Evolutionary conservation across 441 rosid genomes (phyloP).

Genomic region (Populus trichocarpa): DNA sequence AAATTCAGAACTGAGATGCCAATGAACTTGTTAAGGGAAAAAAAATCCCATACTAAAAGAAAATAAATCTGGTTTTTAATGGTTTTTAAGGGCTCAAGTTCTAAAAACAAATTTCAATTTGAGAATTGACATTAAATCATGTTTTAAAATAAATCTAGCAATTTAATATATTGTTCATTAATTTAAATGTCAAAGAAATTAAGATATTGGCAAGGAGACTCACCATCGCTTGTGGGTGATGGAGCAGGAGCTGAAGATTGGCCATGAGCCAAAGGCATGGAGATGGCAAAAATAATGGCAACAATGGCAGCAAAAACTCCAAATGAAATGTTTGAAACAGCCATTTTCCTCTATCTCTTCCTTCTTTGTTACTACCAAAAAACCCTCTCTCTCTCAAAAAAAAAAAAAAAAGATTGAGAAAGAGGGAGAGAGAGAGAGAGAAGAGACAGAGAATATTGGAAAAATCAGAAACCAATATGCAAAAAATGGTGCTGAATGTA

Average conservation of each 20-base stretch:
- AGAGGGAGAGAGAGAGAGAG: not conserved
- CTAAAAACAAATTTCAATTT: too few relatives aligned
- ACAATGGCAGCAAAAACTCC: slow-evolving; percentile 31
- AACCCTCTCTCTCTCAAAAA: too few relatives aligned
- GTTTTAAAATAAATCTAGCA: too few relatives aligned
- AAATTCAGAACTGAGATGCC: too few relatives aligned
- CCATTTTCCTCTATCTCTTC: slow-evolving; percentile 27
- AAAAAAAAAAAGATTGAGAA: too few relatives aligned
- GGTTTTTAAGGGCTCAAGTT: too few relatives aligned
- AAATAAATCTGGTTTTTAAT: too few relatives aligned
- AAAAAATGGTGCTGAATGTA: too few relatives aligned
- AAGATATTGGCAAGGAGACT: not conserved
- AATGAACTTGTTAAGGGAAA: too few relatives aligned
- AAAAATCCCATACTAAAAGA: too few relatives aligned
- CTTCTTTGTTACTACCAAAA: not conserved
- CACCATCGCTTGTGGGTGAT: slow-evolving; percentile 61
- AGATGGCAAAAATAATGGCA: slow-evolving; percentile 25
- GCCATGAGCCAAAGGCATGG: slow-evolving; percentile 43
- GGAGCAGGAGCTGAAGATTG: slow-evolving; percentile 54
- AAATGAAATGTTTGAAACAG: slow-evolving; percentile 31
- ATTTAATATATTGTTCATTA: too few relatives aligned
- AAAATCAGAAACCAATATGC: not conserved
- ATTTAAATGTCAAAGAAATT: not conserved
- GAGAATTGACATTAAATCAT: too few relatives aligned
- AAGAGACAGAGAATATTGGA: not conserved